These are phyloP conservation scores for Mortierella sp. DNA, from an alignment of 371 early-diverging fungal genomes.

Conservation along the genomic window DNA sequence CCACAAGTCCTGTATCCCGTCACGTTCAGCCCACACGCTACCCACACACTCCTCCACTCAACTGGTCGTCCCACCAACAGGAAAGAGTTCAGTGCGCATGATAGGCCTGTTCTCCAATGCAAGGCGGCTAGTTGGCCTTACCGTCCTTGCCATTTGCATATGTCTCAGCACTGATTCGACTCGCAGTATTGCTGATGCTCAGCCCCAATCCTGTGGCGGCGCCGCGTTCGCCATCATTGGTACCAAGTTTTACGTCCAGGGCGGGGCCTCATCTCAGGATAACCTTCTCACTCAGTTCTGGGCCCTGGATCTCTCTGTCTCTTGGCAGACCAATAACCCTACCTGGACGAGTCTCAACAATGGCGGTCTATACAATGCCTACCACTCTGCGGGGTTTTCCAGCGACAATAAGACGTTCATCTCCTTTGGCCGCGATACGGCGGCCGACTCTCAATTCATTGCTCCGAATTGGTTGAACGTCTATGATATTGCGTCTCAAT, in stretches of 20 bases:
- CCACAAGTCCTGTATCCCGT: too few relatives aligned
- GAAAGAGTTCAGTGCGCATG: background rate
- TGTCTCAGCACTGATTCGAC: background rate
- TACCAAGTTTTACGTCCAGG: conserved; percentile 33
- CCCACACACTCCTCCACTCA: background rate
- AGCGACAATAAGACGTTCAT: conserved; percentile 40
- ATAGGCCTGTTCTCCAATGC: background rate
- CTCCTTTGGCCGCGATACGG: conserved; percentile 45
- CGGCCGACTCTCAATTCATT: conserved; percentile 16
- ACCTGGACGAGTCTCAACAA: conserved; percentile 23
- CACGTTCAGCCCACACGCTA: background rate
- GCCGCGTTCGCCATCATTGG: conserved; percentile 27
- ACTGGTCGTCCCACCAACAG: background rate
- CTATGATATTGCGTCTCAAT: conserved; percentile 22
- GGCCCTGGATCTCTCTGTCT: conserved; percentile 32
- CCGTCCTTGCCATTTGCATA: background rate
- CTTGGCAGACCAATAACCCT: conserved; percentile 40
- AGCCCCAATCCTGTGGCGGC: conserved; percentile 42
- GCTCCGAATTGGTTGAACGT: conserved; percentile 28
- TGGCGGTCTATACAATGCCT: conserved; percentile 29
- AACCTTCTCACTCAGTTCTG: conserved; percentile 22
- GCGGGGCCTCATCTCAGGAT: conserved; percentile 32
- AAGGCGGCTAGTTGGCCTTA: background rate
- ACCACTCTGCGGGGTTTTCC: conserved; percentile 37
- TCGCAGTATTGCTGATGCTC: background rate